Evolutionary conservation across 345 rosid genomes (phyloP).

Genomic region (Cardamine occulta): DNA sequence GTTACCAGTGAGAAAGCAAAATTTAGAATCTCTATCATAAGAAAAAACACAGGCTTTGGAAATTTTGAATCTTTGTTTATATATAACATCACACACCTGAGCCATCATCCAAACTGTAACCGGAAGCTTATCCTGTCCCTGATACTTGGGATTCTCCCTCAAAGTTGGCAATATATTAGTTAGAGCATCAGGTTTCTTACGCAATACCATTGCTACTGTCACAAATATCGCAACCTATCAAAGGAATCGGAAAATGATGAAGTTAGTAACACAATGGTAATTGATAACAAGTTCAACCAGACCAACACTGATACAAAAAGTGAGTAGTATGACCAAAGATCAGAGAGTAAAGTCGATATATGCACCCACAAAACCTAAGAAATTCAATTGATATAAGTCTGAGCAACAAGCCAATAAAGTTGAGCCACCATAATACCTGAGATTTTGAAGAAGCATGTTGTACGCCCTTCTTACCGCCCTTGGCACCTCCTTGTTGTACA

Average conservation of each 20-base stretch:
- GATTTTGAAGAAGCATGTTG: conserved; percentile 66
- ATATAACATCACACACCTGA: conserved; percentile 54
- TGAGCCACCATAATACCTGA: conserved; percentile 47
- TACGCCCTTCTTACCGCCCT: conserved; percentile 57
- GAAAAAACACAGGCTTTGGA: background rate
- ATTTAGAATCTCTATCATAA: conserved; percentile 8
- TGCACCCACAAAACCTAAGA: background rate
- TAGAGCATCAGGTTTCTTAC: conserved; percentile 75
- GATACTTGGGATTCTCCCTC: conserved; percentile 66
- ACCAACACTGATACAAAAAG: background rate
- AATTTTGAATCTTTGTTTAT: background rate
- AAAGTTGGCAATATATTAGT: conserved; percentile 54
- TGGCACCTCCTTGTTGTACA: conserved; percentile 52
- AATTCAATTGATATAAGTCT: background rate
- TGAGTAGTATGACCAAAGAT: background rate
- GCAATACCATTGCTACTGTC: conserved; percentile 66
- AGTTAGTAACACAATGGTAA: background rate
- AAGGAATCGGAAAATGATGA: background rate
- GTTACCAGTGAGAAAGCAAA: background rate
- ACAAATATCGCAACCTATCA: conserved; percentile 76
- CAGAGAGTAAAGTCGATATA: background rate
- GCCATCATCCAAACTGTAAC: conserved; percentile 69
- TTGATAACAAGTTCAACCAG: background rate
- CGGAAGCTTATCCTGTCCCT: conserved; percentile 74
- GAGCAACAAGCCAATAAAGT: background rate